Base-by-base conservation (phyloP, 1,284 basidiomycete species). In the Wallemia ichthyophaga region DNA sequence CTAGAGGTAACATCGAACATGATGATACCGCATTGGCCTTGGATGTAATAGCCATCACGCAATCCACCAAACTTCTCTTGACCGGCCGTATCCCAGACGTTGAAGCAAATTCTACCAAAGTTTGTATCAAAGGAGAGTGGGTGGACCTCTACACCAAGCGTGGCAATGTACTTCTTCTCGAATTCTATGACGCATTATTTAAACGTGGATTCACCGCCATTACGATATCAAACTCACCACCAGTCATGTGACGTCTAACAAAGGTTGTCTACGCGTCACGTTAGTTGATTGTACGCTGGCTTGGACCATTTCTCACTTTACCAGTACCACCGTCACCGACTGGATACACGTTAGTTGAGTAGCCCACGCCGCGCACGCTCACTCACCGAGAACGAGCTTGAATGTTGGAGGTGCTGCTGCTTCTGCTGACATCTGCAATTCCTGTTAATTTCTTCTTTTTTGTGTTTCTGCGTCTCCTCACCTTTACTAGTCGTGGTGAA, bases 101-200 rank as follows among this genome's bases (percentile, higher is more conserved):
- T 98, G 81, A 99, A 99, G 76, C 85, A 85, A 75, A 99, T 91
- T 61, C 83, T 88, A 67, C 94, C 94, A 68, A 85, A 92, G 80
- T 96, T 96, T 76, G 94, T 99, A 68, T 86, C 78, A 79, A 99
- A 99, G 56, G 76, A 75, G 59, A 98, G 78, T 63, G 92, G 92
- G 76, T 98, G 92, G 57, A 99, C 92, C 73, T 99, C 92, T 67
- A 96, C 92, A 80, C 94, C 92, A 64, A 99, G 85, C 61, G 94
- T 99, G 67, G 92, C 92, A 65, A 98, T 96, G 77, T 96, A 99
- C 75, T 98, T 98, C 80, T 99, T 98, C 76, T 99, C 94, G 72
- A 99, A 98, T 79, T 98, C 94, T 71, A 74, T 73, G 25, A 58
- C 7, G 7, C 17, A 31, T 31, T 31, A 31, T 7, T 31, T 7